phyloP scores from a whole-genome alignment of 192 early-diverging fungal genomes.

The Phlyctochytrium arcticum region DNA sequence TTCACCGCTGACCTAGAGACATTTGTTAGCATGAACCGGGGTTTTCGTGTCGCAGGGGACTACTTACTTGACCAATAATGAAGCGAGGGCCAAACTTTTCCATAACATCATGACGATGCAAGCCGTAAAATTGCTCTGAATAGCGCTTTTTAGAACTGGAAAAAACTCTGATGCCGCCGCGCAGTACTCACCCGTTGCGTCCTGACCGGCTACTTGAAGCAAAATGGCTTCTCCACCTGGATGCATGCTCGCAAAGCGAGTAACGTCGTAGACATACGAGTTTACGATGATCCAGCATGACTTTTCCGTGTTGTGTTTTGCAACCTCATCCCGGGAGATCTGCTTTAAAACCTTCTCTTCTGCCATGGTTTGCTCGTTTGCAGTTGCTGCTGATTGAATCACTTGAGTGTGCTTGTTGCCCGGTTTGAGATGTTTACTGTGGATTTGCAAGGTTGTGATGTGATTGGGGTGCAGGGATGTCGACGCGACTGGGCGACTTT shows the following conservation, averaged over 20 bases:
- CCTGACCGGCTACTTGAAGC: constrained; percentile 36
- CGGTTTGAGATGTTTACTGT: no score
- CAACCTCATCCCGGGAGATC: constrained; percentile 42
- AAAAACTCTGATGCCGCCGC: not conserved
- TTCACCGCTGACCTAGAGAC: constrained; percentile 32
- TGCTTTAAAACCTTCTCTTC: constrained; percentile 4
- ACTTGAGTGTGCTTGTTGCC: no score
- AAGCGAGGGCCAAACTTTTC: constrained; percentile 19
- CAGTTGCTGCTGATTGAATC: no score
- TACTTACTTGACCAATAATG: constrained; percentile 17
- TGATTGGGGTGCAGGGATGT: no score
- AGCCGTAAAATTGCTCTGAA: constrained; percentile 34
- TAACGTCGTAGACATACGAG: constrained; percentile 31
- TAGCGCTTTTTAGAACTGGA: not conserved
- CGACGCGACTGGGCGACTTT: no score
- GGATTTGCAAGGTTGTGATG: no score
- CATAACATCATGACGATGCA: constrained; percentile 41
- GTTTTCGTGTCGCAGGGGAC: not conserved
- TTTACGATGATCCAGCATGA: constrained; percentile 36
- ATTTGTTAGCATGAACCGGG: constrained; percentile 15
- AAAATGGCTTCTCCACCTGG: constrained; percentile 42
- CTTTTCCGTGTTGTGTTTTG: constrained; percentile 38
- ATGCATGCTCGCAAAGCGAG: constrained; percentile 34
- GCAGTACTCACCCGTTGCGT: constrained; percentile 33
- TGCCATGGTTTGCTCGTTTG: constrained; percentile 5